phyloP scores from a whole-genome alignment of 345 rosid species.

The Mangifera indica region DNA sequence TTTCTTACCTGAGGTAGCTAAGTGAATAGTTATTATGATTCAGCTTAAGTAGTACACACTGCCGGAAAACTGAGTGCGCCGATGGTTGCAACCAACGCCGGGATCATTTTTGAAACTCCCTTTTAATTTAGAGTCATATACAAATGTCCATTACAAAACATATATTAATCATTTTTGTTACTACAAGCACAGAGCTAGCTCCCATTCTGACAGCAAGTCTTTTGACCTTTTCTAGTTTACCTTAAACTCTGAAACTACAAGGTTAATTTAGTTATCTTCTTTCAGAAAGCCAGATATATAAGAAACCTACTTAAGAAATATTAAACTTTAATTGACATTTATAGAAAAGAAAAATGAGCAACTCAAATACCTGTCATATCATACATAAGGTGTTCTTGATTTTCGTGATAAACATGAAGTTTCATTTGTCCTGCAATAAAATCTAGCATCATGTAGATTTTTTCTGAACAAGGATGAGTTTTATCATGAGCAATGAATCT shows the following conservation, averaged over 20 bases:
- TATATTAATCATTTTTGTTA: too few relatives aligned
- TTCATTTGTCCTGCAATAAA: constrained; percentile 46
- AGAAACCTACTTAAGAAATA: background rate
- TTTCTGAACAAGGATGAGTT: constrained; percentile 40
- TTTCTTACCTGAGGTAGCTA: background rate
- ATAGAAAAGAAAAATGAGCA: background rate
- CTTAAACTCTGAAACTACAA: too few relatives aligned
- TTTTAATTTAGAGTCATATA: too few relatives aligned
- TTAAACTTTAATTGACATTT: background rate
- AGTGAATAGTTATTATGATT: background rate
- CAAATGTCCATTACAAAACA: too few relatives aligned
- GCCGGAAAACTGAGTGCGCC: too few relatives aligned
- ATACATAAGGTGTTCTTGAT: constrained; percentile 24
- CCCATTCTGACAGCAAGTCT: too few relatives aligned
- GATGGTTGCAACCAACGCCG: too few relatives aligned
- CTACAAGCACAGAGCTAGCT: too few relatives aligned
- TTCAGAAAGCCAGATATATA: background rate
- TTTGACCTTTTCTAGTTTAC: too few relatives aligned
- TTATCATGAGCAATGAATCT: constrained; percentile 70
- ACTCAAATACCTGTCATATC: constrained; percentile 14
- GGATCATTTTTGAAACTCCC: too few relatives aligned
- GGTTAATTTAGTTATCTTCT: too few relatives aligned
- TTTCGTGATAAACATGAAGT: constrained; percentile 24
- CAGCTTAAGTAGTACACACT: too few relatives aligned
- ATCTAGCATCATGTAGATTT: constrained; percentile 43